Evolutionary conservation across 2,329 filamentous ascomycete genomes (phyloP), one percentile per base, ranked within the genome.

Genomic region (Pyrenophora seminiperda): DNA sequence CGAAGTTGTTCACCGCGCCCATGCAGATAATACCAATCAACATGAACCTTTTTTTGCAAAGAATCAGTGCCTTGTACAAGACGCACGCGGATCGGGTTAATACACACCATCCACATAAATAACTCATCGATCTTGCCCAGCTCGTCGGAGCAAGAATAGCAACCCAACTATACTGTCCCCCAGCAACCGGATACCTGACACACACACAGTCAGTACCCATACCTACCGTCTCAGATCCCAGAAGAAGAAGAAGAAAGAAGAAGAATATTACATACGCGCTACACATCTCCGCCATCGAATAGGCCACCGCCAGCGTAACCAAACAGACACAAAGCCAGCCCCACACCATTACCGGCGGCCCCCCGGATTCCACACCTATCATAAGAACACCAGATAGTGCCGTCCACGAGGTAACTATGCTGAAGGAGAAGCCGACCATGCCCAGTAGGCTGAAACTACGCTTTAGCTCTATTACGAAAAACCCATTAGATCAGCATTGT

Each of bases 341-440:
- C 71, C 79, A 84, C 5, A 84, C 75, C 79, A 84, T 84, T 33
- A 84, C 80, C 0, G 82, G 80, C 3, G 82, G 81, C 1, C 82
- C 81, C 11, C 81, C 81, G 29, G 79, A 76, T 48, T 77, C 77
- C 9, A 83, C 77, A 5, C 81, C 82, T 24, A 83, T 76, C 42
- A 82, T 81, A 33, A 85, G 75, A 0, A 82, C 79, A 29, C 81
- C 81, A 37, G 77, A 77, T 2, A 84, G 67, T 3, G 81, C 82
- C 24, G 79, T 81, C 82, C 82, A 84, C 62, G 74, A 80, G 24
- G 82, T 83, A 34, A 85, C 79, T 37, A 84, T 81, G 48, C 76
- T 79, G 66, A 85, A 84, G 37, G 76, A 79, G 68, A 85, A 84
- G 1, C 80, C 82, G 27, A 84, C 75, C 79, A 84, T 84, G 29